Evolutionary conservation across 208 protist genomes (phyloP), one percentile per base, ranked within the genome.

Genomic region (Leishmania major): DNA sequence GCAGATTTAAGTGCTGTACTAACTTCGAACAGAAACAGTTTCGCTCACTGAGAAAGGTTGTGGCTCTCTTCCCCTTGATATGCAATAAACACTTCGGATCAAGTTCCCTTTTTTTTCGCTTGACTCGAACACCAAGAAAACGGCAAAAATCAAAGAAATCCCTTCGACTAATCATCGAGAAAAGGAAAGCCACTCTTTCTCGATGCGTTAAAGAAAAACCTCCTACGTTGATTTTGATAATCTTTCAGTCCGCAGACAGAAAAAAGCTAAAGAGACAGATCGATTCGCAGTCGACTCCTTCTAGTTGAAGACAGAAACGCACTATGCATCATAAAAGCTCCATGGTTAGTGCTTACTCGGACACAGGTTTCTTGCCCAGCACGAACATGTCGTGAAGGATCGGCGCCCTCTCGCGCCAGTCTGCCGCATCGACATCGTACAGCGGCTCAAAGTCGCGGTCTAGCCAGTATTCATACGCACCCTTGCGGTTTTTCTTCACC

Each of bases 371-470:
- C 87, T 96, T 97, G 40, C 94, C 94, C 64, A 93, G 89, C n/a
- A 97, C 93, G 77, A 94, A 96, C 59, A 97, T 91, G 37, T 97
- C 94, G 80, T 97, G 94, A 40, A 97, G 93, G 69, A 97, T 95
- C 10, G 94, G 94, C 15, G 94, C 94, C 75, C 91, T 93, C 82
- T 96, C 94, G 57, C 92, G 89, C 88, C 92, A 97, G 86, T 96
- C 92, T 40, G 82, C 84, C 17, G 89, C 88, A 87, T 96, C 93
- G 37, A 87, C 78, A 75, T 95, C 89, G 85, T 95, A 95, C 66
- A 97, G 89, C 31, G 92, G 92, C 84, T 96, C 92, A 84, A 96
- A 97, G 82, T 96, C 80, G 45, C 92, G 92, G 81, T 96, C 92
- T 62, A 95, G 84, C 94, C 94, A 97, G 84, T 93, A 97, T 84